These are phyloP conservation scores for Podospora fimiseda DNA, from an alignment of 495 filamentous ascomycete genomes.

Conservation along the genomic window DNA sequence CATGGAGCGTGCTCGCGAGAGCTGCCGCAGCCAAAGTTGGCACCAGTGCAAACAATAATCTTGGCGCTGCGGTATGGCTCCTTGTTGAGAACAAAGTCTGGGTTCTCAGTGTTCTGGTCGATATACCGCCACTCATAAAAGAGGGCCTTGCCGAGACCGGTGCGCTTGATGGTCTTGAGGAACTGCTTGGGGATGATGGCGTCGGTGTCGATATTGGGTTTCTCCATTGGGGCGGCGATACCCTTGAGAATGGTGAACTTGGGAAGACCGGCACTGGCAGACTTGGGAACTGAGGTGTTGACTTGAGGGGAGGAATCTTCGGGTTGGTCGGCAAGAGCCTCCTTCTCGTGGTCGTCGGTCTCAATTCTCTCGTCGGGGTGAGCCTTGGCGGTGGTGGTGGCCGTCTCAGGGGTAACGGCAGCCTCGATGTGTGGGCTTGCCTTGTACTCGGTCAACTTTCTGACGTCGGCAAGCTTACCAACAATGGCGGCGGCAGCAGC, in stretches of 20 bases:
- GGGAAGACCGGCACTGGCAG: constrained; percentile 59
- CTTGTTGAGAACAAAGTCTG: constrained; percentile 83
- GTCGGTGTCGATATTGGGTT: constrained; percentile 90
- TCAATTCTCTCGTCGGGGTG: constrained; percentile 63
- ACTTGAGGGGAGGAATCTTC: constrained; percentile 58
- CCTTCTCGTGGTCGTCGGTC: constrained; percentile 65
- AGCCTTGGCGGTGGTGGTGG: constrained; percentile 35
- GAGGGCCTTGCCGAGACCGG: constrained; percentile 79
- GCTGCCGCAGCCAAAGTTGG: constrained; percentile 93
- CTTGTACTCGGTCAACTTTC: constrained; percentile 61
- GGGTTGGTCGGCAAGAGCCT: constrained; percentile 71
- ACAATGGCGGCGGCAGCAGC: constrained; percentile 84
- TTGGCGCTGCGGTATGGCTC: constrained; percentile 79
- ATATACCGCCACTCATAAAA: constrained; percentile 80
- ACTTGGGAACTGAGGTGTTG: constrained; percentile 50
- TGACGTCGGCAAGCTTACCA: constrained; percentile 86
- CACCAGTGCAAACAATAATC: constrained; percentile 87
- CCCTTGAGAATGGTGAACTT: constrained; percentile 79
- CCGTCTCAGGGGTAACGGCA: constrained; percentile 21
- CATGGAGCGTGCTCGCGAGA: constrained; percentile 95
- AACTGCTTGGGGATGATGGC: constrained; percentile 99
- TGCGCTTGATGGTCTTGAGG: constrained; percentile 98
- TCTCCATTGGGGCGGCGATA: constrained; percentile 81
- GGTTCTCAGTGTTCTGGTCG: constrained; percentile 63
- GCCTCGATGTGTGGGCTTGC: constrained; percentile 43